Percentiles rank a stretch among this genome's conserved stretches.
Evolutionary conservation across 805 yeast species (phyloP).

Genomic region (Metschnikowia lachancei): DNA sequence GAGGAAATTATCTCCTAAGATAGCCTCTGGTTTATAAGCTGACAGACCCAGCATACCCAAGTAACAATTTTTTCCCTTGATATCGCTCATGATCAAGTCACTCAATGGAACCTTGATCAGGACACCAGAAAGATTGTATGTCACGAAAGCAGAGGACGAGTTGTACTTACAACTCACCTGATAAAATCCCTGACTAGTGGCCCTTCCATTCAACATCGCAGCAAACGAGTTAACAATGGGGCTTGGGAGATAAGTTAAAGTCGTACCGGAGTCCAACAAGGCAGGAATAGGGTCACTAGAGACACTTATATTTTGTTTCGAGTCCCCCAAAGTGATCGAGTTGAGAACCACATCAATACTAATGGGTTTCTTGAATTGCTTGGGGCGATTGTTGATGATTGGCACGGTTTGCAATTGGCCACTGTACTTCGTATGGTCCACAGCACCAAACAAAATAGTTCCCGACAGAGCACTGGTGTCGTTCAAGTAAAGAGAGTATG

Average conservation of each 20-base stretch:
- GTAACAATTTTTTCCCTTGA: slow-evolving; percentile 18
- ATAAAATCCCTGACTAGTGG: background rate
- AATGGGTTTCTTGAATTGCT: slow-evolving; percentile 32
- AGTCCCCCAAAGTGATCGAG: slow-evolving; percentile 8
- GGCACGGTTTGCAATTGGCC: slow-evolving; percentile 35
- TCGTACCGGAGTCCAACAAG: slow-evolving; percentile 52
- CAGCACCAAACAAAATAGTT: slow-evolving; percentile 11
- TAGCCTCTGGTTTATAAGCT: slow-evolving; percentile 39
- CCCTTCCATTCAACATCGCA: background rate
- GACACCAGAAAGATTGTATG: slow-evolving; percentile 57
- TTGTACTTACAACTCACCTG: slow-evolving; percentile 6
- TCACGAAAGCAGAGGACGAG: background rate
- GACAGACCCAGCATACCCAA: slow-evolving; percentile 22
- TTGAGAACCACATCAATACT: slow-evolving; percentile 49
- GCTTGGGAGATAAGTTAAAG: slow-evolving; percentile 47
- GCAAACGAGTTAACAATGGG: slow-evolving; percentile 21
- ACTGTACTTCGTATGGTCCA: slow-evolving; percentile 37
- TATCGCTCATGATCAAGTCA: slow-evolving; percentile 23
- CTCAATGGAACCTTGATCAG: slow-evolving; percentile 47
- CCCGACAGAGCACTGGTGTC: slow-evolving; percentile 24
- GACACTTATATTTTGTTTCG: slow-evolving; percentile 3
- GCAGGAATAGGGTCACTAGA: slow-evolving; percentile 5
- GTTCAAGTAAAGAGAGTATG: slow-evolving; percentile 63
- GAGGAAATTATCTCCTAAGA: slow-evolving; percentile 37
- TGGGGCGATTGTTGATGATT: slow-evolving; percentile 35